These are phyloP conservation scores for Lobosporangium transversale DNA, from an alignment of 192 early-diverging fungal genomes.

Conservation along the genomic window DNA sequence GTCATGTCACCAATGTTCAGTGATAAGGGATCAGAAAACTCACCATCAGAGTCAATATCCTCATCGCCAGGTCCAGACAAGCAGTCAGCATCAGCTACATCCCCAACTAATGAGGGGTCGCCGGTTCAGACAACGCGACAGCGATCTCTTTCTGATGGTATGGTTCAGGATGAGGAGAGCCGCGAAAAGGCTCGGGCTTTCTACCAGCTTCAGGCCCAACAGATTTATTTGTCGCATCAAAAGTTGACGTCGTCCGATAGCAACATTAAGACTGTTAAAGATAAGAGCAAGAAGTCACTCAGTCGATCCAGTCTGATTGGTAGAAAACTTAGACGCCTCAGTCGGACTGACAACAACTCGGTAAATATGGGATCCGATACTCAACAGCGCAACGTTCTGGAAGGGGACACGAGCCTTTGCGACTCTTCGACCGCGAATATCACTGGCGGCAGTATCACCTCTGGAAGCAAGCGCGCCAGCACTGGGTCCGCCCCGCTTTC, in stretches of 20 bases:
- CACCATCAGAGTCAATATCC: constrained; percentile 13
- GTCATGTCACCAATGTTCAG: constrained; percentile 20
- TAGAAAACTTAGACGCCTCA: constrained; percentile 40
- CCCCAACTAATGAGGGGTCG: not conserved
- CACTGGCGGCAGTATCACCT: not conserved
- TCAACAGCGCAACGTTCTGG: constrained; percentile 14
- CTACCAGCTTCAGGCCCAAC: constrained; percentile 43
- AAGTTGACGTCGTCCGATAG: constrained; percentile 12
- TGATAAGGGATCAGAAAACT: constrained; percentile 20
- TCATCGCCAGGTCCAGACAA: constrained; percentile 27
- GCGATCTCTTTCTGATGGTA: constrained; percentile 21
- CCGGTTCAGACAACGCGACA: constrained; percentile 6
- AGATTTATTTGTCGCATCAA: constrained; percentile 38
- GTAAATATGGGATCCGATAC: not conserved
- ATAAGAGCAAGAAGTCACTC: constrained; percentile 25
- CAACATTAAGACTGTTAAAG: constrained; percentile 22
- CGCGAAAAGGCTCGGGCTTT: constrained; percentile 26
- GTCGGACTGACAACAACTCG: constrained; percentile 12
- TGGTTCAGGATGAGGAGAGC: constrained; percentile 26
- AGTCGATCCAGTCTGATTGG: constrained; percentile 43
- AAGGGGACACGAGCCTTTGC: constrained; percentile 7
- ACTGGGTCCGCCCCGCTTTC: constrained; percentile 36
- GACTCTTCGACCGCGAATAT: constrained; percentile 4
- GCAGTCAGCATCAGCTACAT: not conserved
- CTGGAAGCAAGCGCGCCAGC: constrained; percentile 22